Base-by-base conservation (phyloP, 208 protist genomes). In the Phytomonas sp. region DNA sequence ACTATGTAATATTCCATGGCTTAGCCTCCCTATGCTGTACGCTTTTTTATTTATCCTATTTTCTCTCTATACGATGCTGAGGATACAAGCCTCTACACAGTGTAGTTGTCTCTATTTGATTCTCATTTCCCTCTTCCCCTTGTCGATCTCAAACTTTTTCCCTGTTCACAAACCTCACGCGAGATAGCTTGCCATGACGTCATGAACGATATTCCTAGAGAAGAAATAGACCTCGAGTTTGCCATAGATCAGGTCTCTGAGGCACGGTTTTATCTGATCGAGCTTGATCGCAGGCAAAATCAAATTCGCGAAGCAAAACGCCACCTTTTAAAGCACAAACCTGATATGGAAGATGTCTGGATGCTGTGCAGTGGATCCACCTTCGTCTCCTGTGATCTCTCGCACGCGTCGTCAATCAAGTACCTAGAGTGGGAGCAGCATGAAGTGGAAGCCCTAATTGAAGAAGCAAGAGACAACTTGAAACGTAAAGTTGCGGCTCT, bases 401-500 rank as follows among this genome's bases (percentile, higher is more conserved):
- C 70, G 62, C 69, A 78, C 68, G 31, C 68, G 29, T 79, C 78
- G 34, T 89, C 85, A 20, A 69, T 91, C 11, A 69, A 74, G 64
- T 93, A 79, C 71, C 74, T 95, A 17, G 79, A 84, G 11, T 87
- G 82, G 83, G 81, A 79, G 36, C 73, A 91, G 60, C 68, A 71
- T 60, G 68, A 80, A 71, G 81, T 78, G 43, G 83, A 88, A 37
- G 74, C 79, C 33, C 83, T 89, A 28, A 93, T 92, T 69, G 79
- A 83, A 62, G 59, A 46, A 26, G 81, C 77, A 11, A 83, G 89
- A 20, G 83, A 88, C 2, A 80, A 87, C 33, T 73, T 93, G 32
- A 95, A 95, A 71, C 43, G 69, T 36, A 92, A 92, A 67, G 85
- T 95, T 26, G 87, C 85, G n/a, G 73, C 74, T 28, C 68, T 95